These are phyloP conservation scores for Hypsizygus marmoreus DNA, from an alignment of 768 basidiomycete genomes.

Conservation along the genomic window DNA sequence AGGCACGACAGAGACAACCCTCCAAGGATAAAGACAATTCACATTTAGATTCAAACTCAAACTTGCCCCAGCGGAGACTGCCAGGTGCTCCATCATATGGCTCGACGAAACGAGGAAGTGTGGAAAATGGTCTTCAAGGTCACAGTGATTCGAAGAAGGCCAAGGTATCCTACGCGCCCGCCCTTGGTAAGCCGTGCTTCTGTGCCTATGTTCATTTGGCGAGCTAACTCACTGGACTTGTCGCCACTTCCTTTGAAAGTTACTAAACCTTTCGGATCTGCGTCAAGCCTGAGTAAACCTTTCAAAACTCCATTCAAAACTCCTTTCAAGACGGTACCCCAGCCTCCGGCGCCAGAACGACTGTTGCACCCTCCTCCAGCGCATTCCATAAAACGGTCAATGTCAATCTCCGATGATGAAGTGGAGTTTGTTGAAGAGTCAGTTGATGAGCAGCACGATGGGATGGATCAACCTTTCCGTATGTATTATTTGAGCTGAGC, in stretches of 20 bases:
- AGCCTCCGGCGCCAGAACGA: conserved; percentile 1
- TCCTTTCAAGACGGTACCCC: conserved; percentile 14
- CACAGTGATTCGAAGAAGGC: conserved; percentile 28
- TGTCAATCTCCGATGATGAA: conserved; percentile 1
- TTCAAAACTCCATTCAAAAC: conserved; percentile 44
- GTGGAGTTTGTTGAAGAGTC: conserved; percentile 4
- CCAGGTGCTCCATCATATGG: conserved; percentile 8
- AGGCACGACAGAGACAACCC: conserved; percentile 4
- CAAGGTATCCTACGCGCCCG: conserved; percentile 31
- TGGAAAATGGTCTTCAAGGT: conserved; percentile 6
- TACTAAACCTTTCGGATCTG: conserved; percentile 49
- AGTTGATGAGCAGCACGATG: not conserved
- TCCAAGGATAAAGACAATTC: too few species aligned
- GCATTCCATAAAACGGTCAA: not conserved
- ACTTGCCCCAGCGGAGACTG: not conserved
- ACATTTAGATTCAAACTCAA: too few species aligned
- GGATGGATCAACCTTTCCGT: not conserved
- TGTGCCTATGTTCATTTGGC: not conserved
- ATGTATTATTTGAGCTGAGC: not conserved
- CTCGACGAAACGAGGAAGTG: conserved; percentile 11
- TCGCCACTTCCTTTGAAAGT: conserved; percentile 31
- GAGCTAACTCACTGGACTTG: not conserved
- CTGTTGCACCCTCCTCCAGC: not conserved
- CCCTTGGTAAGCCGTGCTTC: conserved; percentile 29
- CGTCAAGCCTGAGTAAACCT: conserved; percentile 45